Evolutionary conservation across 768 basidiomycete species (phyloP), one percentile per base, ranked within the genome.

Genomic region (Panus rudis): DNA sequence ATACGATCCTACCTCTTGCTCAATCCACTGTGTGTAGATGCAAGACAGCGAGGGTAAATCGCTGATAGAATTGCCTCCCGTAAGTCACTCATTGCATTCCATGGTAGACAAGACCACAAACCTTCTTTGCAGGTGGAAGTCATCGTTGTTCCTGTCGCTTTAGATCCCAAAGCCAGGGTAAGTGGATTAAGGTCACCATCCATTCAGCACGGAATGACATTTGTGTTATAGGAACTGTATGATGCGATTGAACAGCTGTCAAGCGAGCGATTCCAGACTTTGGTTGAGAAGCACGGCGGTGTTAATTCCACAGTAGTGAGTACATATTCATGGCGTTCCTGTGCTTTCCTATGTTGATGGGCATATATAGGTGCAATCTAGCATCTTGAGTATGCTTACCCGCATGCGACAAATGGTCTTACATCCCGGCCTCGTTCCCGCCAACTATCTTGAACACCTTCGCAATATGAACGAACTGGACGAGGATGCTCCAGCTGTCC

Each of bases 381-480:
- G 83, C 52, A 78, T 88, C 12, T 61, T 90, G 27, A 81, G 83
- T 48, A 79, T 92, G 73, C 73, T 92, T n/a, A 91, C 88, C 6
- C 83, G 91, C 14, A 68, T 93, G 59, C 78, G 90, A 23, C 91
- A 93, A 61, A 65, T 92, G 16, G 83, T 75, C 14, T 73, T 91
- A 20, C 87, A 92, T 54, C 84, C 89, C 0, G 78, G 76, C 2
- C 69, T 93, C 20, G 65, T 90, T 38, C 90, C 90, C 4, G 49
- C 64, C 6, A 70, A 78, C 47, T 92, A 90, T 53, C 57, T 89
- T 10, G 78, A 85, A 31, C 71, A 83, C 47, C 69, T 90, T 34
- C 65, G 65, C 26, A 33, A 38, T 13, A 52, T 56, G n/a, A 61
- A 55, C 16, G 68, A 69, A 16, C 49, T 25, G 3, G 62, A 57